phyloP scores from a whole-genome alignment of 352 stramenopile species.

The Pythium guiyangense region DNA sequence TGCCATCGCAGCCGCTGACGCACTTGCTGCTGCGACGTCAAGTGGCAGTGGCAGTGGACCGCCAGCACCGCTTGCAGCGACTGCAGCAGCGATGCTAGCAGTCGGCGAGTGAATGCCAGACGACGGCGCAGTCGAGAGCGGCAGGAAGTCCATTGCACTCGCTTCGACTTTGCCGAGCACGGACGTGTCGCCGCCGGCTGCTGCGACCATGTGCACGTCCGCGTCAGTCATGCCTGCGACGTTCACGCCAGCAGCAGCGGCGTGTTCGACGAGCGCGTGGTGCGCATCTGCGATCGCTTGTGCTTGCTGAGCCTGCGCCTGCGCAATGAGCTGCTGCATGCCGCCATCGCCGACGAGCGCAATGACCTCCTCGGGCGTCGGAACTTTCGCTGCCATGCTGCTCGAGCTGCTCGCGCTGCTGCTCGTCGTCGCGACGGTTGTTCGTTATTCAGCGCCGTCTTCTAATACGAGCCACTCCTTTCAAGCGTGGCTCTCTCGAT shows the following conservation, averaged over 20 bases:
- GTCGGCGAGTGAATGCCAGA: conserved; percentile 12
- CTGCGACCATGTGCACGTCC: conserved; percentile 7
- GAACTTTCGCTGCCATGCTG: conserved; percentile 36
- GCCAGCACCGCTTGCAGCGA: not conserved
- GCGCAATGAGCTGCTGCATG: conserved; percentile 56
- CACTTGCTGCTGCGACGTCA: not conserved
- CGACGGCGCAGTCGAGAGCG: conserved; percentile 15
- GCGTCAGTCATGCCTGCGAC: conserved; percentile 5
- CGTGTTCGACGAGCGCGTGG: conserved; percentile 17
- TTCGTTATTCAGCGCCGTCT: conserved; percentile 33
- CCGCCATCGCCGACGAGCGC: conserved; percentile 39
- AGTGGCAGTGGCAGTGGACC: not conserved
- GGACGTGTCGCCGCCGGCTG: not conserved
- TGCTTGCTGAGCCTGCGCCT: conserved; percentile 42
- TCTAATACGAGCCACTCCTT: conserved; percentile 23
- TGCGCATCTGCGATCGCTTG: conserved; percentile 15
- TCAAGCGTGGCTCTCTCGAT: not conserved
- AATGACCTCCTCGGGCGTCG: conserved; percentile 50
- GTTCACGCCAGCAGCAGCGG: not conserved
- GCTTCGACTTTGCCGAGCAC: conserved; percentile 5
- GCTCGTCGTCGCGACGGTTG: not conserved
- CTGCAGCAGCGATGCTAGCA: not conserved
- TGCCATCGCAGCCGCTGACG: not conserved
- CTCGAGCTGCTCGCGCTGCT: not conserved
- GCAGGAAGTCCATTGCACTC: conserved; percentile 23